Percentiles rank a stretch among this genome's conserved stretches.
These are phyloP conservation scores for Ustilaginoidea virens DNA, from an alignment of 2,329 filamentous ascomycete genomes.

Conservation along the genomic window DNA sequence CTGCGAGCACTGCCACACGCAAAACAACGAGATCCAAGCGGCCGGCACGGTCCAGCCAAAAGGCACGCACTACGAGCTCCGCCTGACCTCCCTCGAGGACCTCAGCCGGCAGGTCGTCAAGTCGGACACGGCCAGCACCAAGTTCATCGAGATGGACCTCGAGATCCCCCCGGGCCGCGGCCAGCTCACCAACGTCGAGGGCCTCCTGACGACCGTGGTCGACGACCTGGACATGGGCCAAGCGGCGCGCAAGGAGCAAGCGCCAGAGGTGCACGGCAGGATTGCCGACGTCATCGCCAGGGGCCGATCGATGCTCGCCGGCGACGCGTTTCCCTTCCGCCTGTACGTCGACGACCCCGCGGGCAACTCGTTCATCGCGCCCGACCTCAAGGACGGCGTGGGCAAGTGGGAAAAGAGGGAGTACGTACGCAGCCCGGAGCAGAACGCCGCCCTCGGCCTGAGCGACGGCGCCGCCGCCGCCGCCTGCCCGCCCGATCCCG, in stretches of 20 bases:
- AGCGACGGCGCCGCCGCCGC: conserved; percentile 41
- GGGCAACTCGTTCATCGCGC: conserved; percentile 94
- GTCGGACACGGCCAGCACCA: conserved; percentile 72
- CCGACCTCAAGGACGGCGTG: conserved; percentile 61
- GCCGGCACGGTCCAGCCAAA: conserved; percentile 85
- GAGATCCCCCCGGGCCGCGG: conserved; percentile 86
- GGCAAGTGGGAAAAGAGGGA: conserved; percentile 82
- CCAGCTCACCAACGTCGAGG: conserved; percentile 87
- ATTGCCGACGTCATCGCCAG: conserved; percentile 62
- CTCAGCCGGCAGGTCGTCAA: conserved; percentile 83
- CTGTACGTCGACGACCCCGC: conserved; percentile 79
- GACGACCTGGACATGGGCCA: conserved; percentile 73
- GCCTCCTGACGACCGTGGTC: conserved; percentile 62
- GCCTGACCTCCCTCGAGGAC: conserved; percentile 56
- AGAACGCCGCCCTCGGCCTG: conserved; percentile 77
- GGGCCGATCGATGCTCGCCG: conserved; percentile 61
- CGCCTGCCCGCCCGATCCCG: conserved; percentile 35
- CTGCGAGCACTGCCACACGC: conserved; percentile 77
- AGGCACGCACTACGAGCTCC: conserved; percentile 71
- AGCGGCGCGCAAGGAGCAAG: conserved; percentile 60
- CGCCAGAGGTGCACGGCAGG: conserved; percentile 65
- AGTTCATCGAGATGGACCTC: conserved; percentile 80
- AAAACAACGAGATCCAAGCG: conserved; percentile 87
- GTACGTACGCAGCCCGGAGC: conserved; percentile 66
- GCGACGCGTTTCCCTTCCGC: conserved; percentile 73